Evolutionary conservation across 208 protist genomes (phyloP).

Genomic region (Histomonas meleagridis): DNA sequence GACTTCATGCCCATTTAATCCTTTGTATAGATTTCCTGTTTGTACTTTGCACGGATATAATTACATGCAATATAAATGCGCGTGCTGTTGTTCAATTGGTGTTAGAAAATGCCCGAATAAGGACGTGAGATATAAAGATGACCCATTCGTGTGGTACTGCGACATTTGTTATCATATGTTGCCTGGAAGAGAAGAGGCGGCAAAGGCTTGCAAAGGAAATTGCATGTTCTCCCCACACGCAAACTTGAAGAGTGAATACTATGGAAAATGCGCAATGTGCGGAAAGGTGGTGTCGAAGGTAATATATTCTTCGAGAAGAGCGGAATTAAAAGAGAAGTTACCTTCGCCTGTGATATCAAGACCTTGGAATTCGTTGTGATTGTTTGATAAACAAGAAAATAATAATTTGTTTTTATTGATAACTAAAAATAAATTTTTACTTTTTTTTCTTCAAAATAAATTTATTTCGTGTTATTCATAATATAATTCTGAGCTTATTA

Average conservation of each 20-base stretch:
- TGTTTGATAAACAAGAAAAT: no score
- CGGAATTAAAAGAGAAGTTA: no score
- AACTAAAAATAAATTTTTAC: no score
- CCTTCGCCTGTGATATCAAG: no score
- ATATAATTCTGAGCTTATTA: no score
- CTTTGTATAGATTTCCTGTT: not conserved
- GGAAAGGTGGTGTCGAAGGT: no score
- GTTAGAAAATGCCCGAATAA: not conserved
- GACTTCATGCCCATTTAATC: not conserved
- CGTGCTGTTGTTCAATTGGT: not conserved
- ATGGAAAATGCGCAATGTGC: not conserved
- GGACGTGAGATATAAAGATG: not conserved
- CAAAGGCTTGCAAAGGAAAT: constrained; percentile 6
- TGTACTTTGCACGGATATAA: not conserved
- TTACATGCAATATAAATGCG: constrained; percentile 19
- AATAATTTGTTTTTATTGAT: no score
- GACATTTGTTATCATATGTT: not conserved
- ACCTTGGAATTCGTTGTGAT: no score
- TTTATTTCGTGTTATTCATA: no score
- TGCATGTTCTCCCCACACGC: not conserved
- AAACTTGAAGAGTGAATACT: not conserved
- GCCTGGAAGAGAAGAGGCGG: not conserved
- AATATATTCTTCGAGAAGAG: no score
- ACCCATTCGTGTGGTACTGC: not conserved
- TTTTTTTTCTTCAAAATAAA: no score